Conservation (phyloP, 331 rosid genomes). For the Ulmus americana region DNA sequence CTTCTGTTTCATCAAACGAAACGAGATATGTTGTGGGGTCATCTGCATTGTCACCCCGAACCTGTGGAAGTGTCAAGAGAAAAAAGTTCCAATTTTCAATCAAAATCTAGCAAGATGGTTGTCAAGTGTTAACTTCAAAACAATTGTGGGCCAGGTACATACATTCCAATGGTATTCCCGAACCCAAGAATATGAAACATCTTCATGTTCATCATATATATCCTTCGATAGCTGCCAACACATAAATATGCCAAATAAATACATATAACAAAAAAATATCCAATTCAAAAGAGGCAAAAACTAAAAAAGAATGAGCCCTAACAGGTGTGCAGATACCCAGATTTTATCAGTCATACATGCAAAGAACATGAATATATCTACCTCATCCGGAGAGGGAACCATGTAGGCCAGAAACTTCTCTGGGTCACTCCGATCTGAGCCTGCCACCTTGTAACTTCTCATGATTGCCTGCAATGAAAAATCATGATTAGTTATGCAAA, state of each 20-base stretch:
- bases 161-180: slow-evolving; percentile 87
- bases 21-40: slow-evolving; percentile 83
- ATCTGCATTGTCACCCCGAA: slow-evolving; percentile 76
- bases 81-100: neutral
- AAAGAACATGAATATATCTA: slow-evolving; percentile 22
- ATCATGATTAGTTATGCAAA: slow-evolving; percentile 23
- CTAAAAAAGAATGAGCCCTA: no score
- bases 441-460: slow-evolving; percentile 71
- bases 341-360: neutral
- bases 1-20: slow-evolving; percentile 74
- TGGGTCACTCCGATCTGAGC: slow-evolving; percentile 67
- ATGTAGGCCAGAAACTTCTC: slow-evolving; percentile 93
- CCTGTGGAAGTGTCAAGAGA: slow-evolving; percentile 36
- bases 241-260: slow-evolving; percentile 21
- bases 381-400: slow-evolving; percentile 93
- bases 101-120: neutral
- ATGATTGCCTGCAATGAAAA: slow-evolving; percentile 61
- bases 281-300: slow-evolving; percentile 7
- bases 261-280: slow-evolving; percentile 13
- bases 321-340: neutral
- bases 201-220: slow-evolving; percentile 80
- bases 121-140: neutral
- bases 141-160: slow-evolving; percentile 31
- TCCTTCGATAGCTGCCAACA: slow-evolving; percentile 81
- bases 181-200: slow-evolving; percentile 70